Evolutionary conservation across 495 filamentous ascomycete genomes (phyloP), one percentile per base, ranked within the genome.

Genomic region (Aspergillus nidulans): DNA sequence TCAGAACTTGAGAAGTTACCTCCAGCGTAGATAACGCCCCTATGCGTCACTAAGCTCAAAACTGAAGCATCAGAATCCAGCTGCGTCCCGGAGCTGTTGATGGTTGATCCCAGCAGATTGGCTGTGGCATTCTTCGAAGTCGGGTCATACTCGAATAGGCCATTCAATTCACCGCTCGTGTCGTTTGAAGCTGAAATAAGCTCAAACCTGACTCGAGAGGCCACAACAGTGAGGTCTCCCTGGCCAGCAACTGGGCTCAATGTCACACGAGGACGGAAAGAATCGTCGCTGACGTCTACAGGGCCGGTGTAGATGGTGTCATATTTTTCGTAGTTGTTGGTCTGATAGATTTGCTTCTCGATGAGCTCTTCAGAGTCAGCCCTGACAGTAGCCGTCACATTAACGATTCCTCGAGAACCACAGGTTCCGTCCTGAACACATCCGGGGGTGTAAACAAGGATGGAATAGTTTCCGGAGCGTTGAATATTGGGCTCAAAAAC

Each of bases 301-400:
- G 80, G 81, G 7, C 91, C 95, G 53, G 82, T 84, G 67, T 91
- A 96, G 54, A 97, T 83, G 52, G 85, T 83, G 63, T 97, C 95
- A 59, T 94, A 96, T 70, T 97, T 99, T 72, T 96, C 90, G 64
- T 85, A 90, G 59, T 90, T 72, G 69, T 97, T 97, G 16, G 91
- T 96, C 72, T 99, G 95, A 65, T 78, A 92, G 12, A 95, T 67
- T 13, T 71, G 67, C 0, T 79, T 71, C 15, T 77, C 65, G 10
- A 75, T 54, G 24, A 80, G 70, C 52, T 73, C 55, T 7, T 68
- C 57, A 9, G 64, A 47, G 36, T 61, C 77, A 26, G 73, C 77
- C 1, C 79, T 75, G 67, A 91, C 82, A 16, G 78, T 79, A 4
- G 85, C 90, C 5, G 89, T 91, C 56, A 97, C 80, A 53, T 87